Conservation (phyloP, 441 rosid species). For the Pelargonium citronellum region DNA sequence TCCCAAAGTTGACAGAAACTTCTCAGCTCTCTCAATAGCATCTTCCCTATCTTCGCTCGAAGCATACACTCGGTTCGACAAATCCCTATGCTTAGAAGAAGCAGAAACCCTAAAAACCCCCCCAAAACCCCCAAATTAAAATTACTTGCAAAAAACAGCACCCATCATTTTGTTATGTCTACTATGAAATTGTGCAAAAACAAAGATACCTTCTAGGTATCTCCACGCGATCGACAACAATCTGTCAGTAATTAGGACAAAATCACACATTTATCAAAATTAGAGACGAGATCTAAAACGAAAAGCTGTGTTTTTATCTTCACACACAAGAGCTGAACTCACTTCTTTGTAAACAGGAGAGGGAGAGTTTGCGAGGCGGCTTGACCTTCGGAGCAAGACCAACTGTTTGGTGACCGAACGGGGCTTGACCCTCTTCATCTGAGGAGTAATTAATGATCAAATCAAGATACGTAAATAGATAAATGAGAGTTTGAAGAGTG, state of each 20-base stretch:
- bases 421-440: constrained; percentile 40
- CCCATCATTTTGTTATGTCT: not conserved
- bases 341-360: constrained; percentile 51
- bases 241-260: constrained; percentile 26
- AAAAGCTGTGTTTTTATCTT: not conserved
- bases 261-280: constrained; percentile 8
- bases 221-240: constrained; percentile 28
- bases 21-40: constrained; percentile 52
- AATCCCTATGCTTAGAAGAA: constrained; percentile 34
- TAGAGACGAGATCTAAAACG: not conserved
- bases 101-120: constrained; percentile 25
- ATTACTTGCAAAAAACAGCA: not conserved
- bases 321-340: constrained; percentile 12
- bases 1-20: constrained; percentile 38
- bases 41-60: constrained; percentile 48
- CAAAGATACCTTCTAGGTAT: constrained; percentile 40
- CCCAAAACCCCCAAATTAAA: not conserved
- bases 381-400: constrained; percentile 54
- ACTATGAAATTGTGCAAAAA: not conserved
- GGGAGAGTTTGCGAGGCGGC: constrained; percentile 47
- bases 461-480: not conserved
- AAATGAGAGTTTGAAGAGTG: not conserved
- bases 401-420: constrained; percentile 33
- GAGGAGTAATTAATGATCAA: not conserved
- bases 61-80: constrained; percentile 46